Evolutionary conservation across 805 yeast genomes (phyloP).

Genomic region (Cyberlindnera xylosilytica): DNA sequence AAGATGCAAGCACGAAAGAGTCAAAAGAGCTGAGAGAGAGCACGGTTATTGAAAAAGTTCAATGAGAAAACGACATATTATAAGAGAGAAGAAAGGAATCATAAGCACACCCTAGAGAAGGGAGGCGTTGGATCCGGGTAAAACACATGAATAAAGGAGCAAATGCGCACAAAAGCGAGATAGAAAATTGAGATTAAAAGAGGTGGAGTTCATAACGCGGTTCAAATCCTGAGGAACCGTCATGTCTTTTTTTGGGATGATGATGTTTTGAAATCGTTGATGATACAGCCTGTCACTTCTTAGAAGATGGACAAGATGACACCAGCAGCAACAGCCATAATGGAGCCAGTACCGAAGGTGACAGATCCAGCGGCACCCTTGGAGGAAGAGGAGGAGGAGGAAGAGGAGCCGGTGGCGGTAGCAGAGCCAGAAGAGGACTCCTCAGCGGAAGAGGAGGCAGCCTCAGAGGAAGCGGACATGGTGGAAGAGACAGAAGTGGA

Average conservation of each 20-base stretch:
- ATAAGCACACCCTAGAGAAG: too few relatives aligned
- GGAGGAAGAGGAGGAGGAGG: constrained; percentile 32
- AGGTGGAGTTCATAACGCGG: constrained; percentile 1
- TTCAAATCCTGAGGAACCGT: neutral
- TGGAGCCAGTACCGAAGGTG: constrained; percentile 44
- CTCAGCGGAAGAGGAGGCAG: constrained; percentile 25
- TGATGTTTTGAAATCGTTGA: too few relatives aligned
- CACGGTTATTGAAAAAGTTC: too few relatives aligned
- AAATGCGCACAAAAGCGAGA: constrained; percentile 4
- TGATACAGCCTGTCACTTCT: too few relatives aligned
- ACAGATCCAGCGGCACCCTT: constrained; percentile 37
- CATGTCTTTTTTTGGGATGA: neutral
- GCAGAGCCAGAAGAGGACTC: constrained; percentile 17
- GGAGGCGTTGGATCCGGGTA: too few relatives aligned
- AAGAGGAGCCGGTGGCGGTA: constrained; percentile 23
- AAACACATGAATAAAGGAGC: constrained; percentile 7
- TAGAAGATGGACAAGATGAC: constrained; percentile 44
- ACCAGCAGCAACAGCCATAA: constrained; percentile 47
- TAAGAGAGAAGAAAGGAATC: neutral
- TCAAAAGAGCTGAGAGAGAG: neutral
- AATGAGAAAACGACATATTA: neutral
- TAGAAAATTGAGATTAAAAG: constrained; percentile 1
- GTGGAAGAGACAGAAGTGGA: constrained; percentile 31
- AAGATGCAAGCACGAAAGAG: too few relatives aligned
- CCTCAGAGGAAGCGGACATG: constrained; percentile 26